phyloP scores from a whole-genome alignment of 345 rosid genomes.

The Sonneratia alba region DNA sequence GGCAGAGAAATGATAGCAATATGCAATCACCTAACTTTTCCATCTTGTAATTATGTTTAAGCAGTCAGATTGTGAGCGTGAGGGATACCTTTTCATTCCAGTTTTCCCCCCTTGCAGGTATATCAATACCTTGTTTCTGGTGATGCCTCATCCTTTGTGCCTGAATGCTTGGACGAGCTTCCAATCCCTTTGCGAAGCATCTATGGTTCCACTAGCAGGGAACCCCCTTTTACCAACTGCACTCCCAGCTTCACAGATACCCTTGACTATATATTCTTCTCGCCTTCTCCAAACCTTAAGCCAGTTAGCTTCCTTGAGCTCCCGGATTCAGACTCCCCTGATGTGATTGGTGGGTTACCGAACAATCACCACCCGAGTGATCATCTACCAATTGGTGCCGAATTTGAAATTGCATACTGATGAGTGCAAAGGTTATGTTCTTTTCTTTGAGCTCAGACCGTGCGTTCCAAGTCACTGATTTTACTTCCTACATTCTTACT shows the following conservation, averaged over 20 bases:
- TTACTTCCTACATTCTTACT: neutral
- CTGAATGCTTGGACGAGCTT: conserved; percentile 38
- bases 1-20: neutral
- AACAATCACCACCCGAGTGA: conserved; percentile 85
- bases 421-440: neutral
- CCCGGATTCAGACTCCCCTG: conserved; percentile 43
- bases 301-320: conserved; percentile 60
- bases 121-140: conserved; percentile 67
- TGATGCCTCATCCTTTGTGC: conserved; percentile 17
- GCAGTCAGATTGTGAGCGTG: neutral
- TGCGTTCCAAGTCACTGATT: neutral
- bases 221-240: conserved; percentile 84
- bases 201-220: conserved; percentile 58
- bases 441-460: neutral
- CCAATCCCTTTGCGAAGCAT: conserved; percentile 61
- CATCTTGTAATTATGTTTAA: neutral
- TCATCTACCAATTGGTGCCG: conserved; percentile 88
- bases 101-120: conserved; percentile 40
- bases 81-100: neutral
- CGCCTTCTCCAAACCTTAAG: conserved; percentile 48
- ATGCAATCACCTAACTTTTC: neutral
- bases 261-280: conserved; percentile 74
- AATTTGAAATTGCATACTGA: conserved; percentile 38
- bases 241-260: conserved; percentile 73
- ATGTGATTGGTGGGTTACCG: conserved; percentile 62